Conservation (phyloP, 495 filamentous ascomycete species). For the Hyaloscypha finlandica region DNA sequence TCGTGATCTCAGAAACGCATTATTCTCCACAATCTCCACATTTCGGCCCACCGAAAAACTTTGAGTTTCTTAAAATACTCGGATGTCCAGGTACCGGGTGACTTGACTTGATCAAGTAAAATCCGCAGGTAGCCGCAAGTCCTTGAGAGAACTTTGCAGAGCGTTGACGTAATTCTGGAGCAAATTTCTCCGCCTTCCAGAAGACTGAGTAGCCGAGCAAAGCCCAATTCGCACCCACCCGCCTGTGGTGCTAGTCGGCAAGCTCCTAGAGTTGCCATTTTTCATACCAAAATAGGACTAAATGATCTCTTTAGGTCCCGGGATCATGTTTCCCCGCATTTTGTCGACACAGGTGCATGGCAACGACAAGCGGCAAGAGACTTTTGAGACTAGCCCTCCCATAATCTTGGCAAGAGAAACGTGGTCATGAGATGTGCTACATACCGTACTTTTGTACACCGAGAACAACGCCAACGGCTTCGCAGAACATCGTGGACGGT, state of each 20-base stretch:
- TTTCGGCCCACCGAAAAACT: conserved; percentile 19
- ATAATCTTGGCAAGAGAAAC: neutral
- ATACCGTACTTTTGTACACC: neutral
- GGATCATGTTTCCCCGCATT: neutral
- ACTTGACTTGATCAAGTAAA: neutral
- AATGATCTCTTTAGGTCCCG: neutral
- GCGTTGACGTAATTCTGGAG: conserved; percentile 4
- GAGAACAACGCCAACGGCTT: too few relatives aligned
- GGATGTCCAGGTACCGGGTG: conserved; percentile 24
- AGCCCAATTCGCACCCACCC: neutral
- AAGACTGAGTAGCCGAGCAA: neutral
- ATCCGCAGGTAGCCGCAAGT: conserved; percentile 17
- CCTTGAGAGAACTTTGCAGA: neutral
- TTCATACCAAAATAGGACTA: neutral
- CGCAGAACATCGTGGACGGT: neutral
- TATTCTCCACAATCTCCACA: neutral
- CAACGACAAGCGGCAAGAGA: neutral
- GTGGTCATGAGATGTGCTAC: conserved; percentile 4
- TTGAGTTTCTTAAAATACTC: conserved; percentile 5
- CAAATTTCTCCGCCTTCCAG: conserved; percentile 5
- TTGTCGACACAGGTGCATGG: neutral
- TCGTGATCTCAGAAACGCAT: neutral
- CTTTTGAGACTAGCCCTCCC: neutral
- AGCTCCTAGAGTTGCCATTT: neutral
- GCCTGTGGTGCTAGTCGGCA: neutral